Percentiles rank a stretch among this genome's conserved stretches.
These are phyloP conservation scores for Licmophora abbreviata DNA, from an alignment of 108 stramenopile genomes.

Conservation along the genomic window DNA sequence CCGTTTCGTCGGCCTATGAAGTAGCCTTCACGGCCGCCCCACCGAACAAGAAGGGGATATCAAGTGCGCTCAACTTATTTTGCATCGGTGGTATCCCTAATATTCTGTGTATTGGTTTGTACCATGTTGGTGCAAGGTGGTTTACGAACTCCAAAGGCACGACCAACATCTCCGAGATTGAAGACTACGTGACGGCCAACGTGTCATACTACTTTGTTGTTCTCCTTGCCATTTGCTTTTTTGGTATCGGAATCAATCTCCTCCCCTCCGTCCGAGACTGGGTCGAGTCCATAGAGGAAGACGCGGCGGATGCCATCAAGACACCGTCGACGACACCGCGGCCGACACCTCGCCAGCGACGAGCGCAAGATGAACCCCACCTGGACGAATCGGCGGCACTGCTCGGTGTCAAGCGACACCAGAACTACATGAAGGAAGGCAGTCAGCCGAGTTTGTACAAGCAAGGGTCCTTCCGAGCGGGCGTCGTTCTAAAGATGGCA, in stretches of 20 bases:
- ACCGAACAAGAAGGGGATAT: conserved; percentile 60
- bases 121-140: conserved; percentile 55
- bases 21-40: conserved; percentile 75
- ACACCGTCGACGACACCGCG: conserved; percentile 41
- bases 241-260: conserved; percentile 59
- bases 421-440: conserved; percentile 54
- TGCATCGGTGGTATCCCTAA: conserved; percentile 75
- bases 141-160: conserved; percentile 48
- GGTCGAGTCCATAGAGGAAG: conserved; percentile 53
- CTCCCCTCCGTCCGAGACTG: conserved; percentile 46
- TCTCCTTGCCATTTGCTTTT: conserved; percentile 40
- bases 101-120: conserved; percentile 57
- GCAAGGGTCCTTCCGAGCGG: conserved; percentile 58
- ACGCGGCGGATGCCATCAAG: conserved; percentile 41
- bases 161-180: conserved; percentile 42
- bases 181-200: conserved; percentile 57
- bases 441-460: conserved; percentile 40
- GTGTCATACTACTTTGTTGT: conserved; percentile 70
- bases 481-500: conserved; percentile 16
- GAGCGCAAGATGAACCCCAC: conserved; percentile 13
- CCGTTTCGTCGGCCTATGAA: conserved; percentile 78
- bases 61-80: conserved; percentile 73
- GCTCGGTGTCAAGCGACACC: conserved; percentile 25
- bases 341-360: conserved; percentile 16
- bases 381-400: too few species aligned